Evolutionary conservation across 1,284 basidiomycete genomes (phyloP).

Genomic region (Ustilago curta): DNA sequence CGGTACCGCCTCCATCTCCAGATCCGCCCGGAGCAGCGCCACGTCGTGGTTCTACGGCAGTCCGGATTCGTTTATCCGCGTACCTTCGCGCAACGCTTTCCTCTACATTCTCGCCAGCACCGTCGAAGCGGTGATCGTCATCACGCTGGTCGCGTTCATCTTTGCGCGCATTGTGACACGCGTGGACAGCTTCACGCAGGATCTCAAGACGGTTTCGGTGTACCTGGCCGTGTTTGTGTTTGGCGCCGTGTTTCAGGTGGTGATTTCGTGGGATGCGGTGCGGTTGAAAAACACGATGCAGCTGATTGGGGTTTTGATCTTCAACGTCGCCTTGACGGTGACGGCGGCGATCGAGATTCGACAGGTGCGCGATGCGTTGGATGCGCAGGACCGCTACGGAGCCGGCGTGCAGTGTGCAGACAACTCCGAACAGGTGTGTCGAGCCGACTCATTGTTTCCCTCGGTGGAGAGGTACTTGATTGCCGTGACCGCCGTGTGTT

Average conservation of each 20-base stretch:
- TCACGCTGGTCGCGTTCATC: constrained; percentile 53
- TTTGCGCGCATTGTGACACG: constrained; percentile 49
- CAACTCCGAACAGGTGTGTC: constrained; percentile 28
- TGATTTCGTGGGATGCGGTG: constrained; percentile 59
- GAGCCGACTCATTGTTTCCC: constrained; percentile 42
- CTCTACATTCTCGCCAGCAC: constrained; percentile 40
- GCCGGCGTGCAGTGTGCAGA: constrained; percentile 43
- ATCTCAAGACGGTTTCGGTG: constrained; percentile 63
- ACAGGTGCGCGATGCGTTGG: constrained; percentile 55
- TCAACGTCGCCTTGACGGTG: constrained; percentile 59
- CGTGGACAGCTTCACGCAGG: constrained; percentile 49
- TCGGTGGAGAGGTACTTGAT: constrained; percentile 50
- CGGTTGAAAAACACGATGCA: constrained; percentile 64
- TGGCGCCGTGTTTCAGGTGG: constrained; percentile 56
- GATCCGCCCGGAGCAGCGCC: constrained; percentile 21
- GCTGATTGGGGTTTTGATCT: constrained; percentile 58
- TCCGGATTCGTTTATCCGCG: constrained; percentile 31
- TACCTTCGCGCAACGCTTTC: constrained; percentile 27
- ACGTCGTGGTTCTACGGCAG: constrained; percentile 35
- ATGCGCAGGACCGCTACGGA: constrained; percentile 37
- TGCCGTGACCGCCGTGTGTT: constrained; percentile 53
- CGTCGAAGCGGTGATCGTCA: constrained; percentile 52
- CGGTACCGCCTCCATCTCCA: constrained; percentile 40
- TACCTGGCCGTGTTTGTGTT: constrained; percentile 61
- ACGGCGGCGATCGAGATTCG: constrained; percentile 59